Evolutionary conservation across 305 asterid genomes (phyloP).

Genomic region (Fraxinus platypoda): DNA sequence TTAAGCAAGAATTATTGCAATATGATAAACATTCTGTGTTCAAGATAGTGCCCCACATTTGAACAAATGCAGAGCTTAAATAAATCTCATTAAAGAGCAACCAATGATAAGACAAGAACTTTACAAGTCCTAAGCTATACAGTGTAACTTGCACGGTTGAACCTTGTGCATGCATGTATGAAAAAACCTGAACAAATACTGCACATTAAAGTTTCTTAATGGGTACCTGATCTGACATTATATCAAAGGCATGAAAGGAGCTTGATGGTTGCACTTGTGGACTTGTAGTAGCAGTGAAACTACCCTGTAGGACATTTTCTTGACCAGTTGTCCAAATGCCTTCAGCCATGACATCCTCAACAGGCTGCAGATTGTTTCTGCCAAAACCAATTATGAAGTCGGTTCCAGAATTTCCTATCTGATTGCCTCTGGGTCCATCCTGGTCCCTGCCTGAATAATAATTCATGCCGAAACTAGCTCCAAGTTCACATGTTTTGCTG

Average conservation of each 20-base stretch:
- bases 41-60: not conserved
- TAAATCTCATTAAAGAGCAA: not conserved
- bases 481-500: constrained; percentile 32
- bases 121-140: not conserved
- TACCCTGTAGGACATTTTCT: constrained; percentile 44
- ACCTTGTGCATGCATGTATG: not conserved
- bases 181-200: not conserved
- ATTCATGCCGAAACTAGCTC: constrained; percentile 35
- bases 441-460: constrained; percentile 37
- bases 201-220: not conserved
- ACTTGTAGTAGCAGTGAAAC: constrained; percentile 40
- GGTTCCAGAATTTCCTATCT: constrained; percentile 44
- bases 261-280: constrained; percentile 47
- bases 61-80: not conserved
- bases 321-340: constrained; percentile 56
- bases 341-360: constrained; percentile 41
- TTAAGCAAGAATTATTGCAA: not conserved
- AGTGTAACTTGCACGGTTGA: not conserved
- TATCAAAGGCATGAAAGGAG: constrained; percentile 47
- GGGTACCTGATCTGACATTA: constrained; percentile 64
- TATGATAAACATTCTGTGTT: not conserved
- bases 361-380: constrained; percentile 37
- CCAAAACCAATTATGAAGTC: constrained; percentile 50
- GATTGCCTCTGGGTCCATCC: constrained; percentile 41
- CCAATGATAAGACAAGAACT: not conserved